A percentile compares a stretch with the other conserved stretches of the same genome.
These are phyloP conservation scores for Zymoseptoria passerinii DNA, from an alignment of 2,329 filamentous ascomycete genomes.

Conservation along the genomic window DNA sequence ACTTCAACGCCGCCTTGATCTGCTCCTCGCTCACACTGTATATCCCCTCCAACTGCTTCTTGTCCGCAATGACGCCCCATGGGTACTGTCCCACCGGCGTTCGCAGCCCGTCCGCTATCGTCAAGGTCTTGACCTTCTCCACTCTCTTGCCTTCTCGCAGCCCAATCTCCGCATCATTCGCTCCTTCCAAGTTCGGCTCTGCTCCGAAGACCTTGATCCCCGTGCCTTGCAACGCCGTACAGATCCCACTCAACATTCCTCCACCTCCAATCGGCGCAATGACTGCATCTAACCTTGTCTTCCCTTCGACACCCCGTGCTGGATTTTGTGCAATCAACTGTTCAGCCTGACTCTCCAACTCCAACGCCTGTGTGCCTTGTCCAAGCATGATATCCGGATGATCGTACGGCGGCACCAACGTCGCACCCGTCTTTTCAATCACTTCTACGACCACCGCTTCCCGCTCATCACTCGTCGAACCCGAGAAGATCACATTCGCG, in stretches of 20 bases:
- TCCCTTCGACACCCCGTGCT: constrained; percentile 19
- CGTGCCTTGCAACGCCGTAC: constrained; percentile 64
- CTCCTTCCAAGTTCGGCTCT: constrained; percentile 74
- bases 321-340: constrained; percentile 41
- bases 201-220: constrained; percentile 73
- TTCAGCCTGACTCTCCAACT: constrained; percentile 66
- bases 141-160: constrained; percentile 58
- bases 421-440: constrained; percentile 62
- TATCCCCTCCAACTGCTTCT: constrained; percentile 60
- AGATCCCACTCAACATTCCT: constrained; percentile 76
- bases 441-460: constrained; percentile 68
- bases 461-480: constrained; percentile 69
- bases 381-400: constrained; percentile 87
- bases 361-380: constrained; percentile 81
- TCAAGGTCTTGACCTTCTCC: constrained; percentile 61
- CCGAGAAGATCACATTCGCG: constrained; percentile 70
- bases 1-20: constrained; percentile 65
- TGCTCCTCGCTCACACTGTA: constrained; percentile 71
- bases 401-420: constrained; percentile 82
- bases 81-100: constrained; percentile 71
- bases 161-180: constrained; percentile 71
- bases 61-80: constrained; percentile 68
- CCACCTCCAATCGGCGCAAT: constrained; percentile 82
- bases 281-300: constrained; percentile 41
- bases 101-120: constrained; percentile 80